Evolutionary conservation across 2,329 filamentous ascomycete species (phyloP).

Genomic region (Xylariaceae sp.): DNA sequence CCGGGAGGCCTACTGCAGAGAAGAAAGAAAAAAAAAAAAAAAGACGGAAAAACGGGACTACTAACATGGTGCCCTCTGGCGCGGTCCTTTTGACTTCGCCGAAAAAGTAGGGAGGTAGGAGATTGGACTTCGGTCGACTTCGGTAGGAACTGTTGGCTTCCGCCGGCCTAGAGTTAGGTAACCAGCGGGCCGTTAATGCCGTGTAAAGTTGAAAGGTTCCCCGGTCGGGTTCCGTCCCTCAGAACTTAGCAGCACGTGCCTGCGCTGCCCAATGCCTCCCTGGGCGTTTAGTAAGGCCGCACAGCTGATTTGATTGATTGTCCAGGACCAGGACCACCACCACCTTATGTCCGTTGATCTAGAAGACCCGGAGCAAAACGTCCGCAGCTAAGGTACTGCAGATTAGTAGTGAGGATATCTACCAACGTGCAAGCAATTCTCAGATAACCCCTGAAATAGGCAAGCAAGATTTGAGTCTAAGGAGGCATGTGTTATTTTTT

Average conservation of each 20-base stretch:
- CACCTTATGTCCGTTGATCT: neutral
- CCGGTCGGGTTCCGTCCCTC: neutral
- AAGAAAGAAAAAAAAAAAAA: no score
- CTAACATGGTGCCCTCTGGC: neutral
- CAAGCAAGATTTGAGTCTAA: neutral
- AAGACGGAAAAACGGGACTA: no score
- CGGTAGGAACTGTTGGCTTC: neutral
- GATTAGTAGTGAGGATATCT: no score
- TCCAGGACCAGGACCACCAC: neutral
- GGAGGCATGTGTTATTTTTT: no score
- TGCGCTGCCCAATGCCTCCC: neutral
- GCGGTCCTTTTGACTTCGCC: neutral
- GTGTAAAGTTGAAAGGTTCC: neutral
- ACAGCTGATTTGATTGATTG: neutral
- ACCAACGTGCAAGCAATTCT: no score
- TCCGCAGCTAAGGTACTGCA: neutral
- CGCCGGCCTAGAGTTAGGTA: neutral
- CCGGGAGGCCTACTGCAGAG: no score
- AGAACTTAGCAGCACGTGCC: neutral
- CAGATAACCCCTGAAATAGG: neutral
- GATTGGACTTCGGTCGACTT: neutral
- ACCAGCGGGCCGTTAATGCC: neutral
- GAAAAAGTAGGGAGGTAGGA: neutral
- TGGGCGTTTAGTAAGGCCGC: neutral
- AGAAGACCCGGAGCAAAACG: neutral